Evolutionary conservation across 495 filamentous ascomycete species (phyloP).

Genomic region (Aspergillus mulundensis): DNA sequence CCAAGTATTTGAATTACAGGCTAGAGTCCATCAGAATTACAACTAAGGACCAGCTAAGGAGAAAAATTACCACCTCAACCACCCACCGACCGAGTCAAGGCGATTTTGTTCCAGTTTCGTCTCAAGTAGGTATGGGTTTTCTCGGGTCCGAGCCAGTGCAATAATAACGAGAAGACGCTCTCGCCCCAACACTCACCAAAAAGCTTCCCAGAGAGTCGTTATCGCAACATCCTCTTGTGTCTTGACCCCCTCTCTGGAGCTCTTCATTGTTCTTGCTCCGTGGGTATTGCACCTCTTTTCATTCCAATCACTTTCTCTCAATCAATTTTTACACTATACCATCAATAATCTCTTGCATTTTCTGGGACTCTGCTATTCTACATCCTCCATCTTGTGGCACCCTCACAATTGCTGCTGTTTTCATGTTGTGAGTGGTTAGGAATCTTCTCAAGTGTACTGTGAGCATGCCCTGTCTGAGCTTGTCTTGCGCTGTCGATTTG

Average conservation of each 20-base stretch:
- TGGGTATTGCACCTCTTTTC: slow-evolving; percentile 3
- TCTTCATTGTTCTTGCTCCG: neutral
- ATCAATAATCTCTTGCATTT: slow-evolving; percentile 9
- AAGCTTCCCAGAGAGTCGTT: slow-evolving; percentile 11
- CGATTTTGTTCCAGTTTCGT: slow-evolving; percentile 2
- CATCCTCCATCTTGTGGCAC: neutral
- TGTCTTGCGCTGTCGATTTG: neutral
- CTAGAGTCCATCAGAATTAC: neutral
- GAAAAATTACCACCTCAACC: slow-evolving; percentile 14
- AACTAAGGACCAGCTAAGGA: neutral
- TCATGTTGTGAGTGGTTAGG: slow-evolving; percentile 11
- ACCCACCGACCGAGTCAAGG: slow-evolving; percentile 5
- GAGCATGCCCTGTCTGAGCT: neutral
- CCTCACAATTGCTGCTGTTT: slow-evolving; percentile 16
- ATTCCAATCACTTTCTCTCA: slow-evolving; percentile 1
- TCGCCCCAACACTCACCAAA: slow-evolving; percentile 23
- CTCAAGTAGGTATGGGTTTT: neutral
- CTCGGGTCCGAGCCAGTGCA: slow-evolving; percentile 1
- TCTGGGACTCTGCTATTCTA: slow-evolving; percentile 4
- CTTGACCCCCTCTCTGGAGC: neutral
- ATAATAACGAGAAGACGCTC: slow-evolving; percentile 12
- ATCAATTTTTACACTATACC: slow-evolving; percentile 6
- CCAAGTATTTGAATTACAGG: neutral
- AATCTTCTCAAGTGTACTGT: neutral
- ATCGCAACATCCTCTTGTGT: neutral